Percentiles rank a stretch among this genome's conserved stretches.
Evolutionary conservation across 345 rosid genomes (phyloP).

Genomic region (Leavenworthia alabamica): DNA sequence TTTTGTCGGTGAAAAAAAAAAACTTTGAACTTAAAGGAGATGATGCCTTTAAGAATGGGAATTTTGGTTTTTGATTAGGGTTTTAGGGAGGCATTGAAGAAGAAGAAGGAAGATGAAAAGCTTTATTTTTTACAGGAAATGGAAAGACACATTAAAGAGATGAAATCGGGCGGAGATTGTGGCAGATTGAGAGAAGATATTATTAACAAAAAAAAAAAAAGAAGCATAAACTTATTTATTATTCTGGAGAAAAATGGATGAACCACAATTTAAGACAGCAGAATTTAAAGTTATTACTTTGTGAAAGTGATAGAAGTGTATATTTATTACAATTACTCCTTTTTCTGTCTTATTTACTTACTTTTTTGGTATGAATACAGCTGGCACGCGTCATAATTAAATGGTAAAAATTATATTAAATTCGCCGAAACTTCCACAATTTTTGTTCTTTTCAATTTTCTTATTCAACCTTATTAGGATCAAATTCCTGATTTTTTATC

Average conservation of each 20-base stretch:
- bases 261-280: constrained; percentile 5
- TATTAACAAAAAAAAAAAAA: not conserved
- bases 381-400: constrained; percentile 9
- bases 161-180: constrained; percentile 32
- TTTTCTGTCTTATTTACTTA: not conserved
- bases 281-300: constrained; percentile 2
- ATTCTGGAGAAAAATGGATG: constrained; percentile 7
- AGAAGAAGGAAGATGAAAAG: not conserved
- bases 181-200: constrained; percentile 17
- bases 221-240: constrained; percentile 17
- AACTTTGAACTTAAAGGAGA: not conserved
- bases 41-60: not conserved
- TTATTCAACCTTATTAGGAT: no score
- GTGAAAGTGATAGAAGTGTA: not conserved
- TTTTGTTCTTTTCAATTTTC: no score
- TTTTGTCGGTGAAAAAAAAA: constrained; percentile 1
- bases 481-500: no score
- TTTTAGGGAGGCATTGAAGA: constrained; percentile 29
- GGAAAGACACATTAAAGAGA: constrained; percentile 14
- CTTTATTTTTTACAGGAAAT: not conserved
- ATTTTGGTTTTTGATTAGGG: constrained; percentile 6
- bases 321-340: not conserved
- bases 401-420: not conserved
- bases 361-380: not conserved
- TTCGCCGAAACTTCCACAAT: not conserved